Base-by-base conservation (phyloP, 1,284 basidiomycete genomes). In the Schizophyllum commune region DNA sequence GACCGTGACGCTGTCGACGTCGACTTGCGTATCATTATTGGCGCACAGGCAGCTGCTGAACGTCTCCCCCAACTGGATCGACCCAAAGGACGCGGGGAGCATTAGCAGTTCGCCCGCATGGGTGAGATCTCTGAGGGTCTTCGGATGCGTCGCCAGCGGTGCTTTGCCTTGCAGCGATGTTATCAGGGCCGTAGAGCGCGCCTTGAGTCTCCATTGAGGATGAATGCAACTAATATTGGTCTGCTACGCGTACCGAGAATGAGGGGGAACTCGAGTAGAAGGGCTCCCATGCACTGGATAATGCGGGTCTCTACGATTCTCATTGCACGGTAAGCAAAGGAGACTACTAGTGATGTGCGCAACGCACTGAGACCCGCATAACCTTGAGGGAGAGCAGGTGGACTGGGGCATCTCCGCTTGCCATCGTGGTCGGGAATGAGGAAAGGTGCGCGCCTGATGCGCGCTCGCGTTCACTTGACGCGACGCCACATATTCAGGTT, bases 191-290 rank as follows among this genome's bases (percentile, higher is more conserved):
- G 89, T 88, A 0, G 91, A 90, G 67, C 88, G 88, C 3, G 85
- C 83, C 76, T 78, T 54, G n/a, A 63, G 52, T 59, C 56, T 21
- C 56, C 5, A 54, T 63, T 51, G 55, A 60, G 56, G 51, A 56
- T 33, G 52, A 34, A 55, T 9, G 39, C n/a, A 39, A 58, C 32
- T 47, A 55, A 52, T 33, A 20, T 9, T 59, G 32, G 21, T 19
- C n/a, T 21, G 56, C 19, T 34, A 70, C 72, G 55, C 64, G 39
- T 47, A 79, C 78, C 8, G 88, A 90, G 68, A 90, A 87, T 3
- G 88, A 84, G 4, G 88, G 83, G 1, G 90, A 91, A 63, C 83
- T 89, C 1, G 89, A 91, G 72, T 90, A 92, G 73, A 91, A 92
- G 17, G 90, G 91, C 65, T 91, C 84, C 87, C 90, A 91, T 72